phyloP scores from a whole-genome alignment of 2,329 filamentous ascomycete species.

The Curvularia verruculosa region DNA sequence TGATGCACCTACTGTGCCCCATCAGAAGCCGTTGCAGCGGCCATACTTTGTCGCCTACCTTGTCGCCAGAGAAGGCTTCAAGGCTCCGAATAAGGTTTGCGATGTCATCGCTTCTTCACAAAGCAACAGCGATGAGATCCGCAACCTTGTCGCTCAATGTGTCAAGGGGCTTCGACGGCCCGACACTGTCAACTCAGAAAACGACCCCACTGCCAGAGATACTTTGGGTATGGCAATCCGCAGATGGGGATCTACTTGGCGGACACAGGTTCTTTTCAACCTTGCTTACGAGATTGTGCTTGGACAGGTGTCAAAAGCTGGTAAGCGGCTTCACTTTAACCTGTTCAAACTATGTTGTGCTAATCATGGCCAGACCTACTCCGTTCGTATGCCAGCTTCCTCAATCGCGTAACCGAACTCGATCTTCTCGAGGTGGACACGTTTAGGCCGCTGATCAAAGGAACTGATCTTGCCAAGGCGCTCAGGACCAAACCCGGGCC shows the following conservation, averaged over 20 bases:
- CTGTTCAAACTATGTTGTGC: neutral
- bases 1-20: slow-evolving; percentile 56
- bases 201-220: slow-evolving; percentile 61
- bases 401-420: slow-evolving; percentile 58
- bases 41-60: slow-evolving; percentile 59
- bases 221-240: slow-evolving; percentile 76
- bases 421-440: slow-evolving; percentile 58
- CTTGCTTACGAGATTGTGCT: slow-evolving; percentile 66
- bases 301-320: slow-evolving; percentile 47
- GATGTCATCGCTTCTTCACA: slow-evolving; percentile 70
- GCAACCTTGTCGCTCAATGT: slow-evolving; percentile 60
- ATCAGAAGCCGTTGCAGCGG: slow-evolving; percentile 52
- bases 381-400: slow-evolving; percentile 60
- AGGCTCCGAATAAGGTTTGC: slow-evolving; percentile 75
- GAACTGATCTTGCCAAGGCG: slow-evolving; percentile 71
- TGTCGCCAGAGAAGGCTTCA: slow-evolving; percentile 78
- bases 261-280: slow-evolving; percentile 70
- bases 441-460: slow-evolving; percentile 67
- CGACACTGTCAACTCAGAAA: slow-evolving; percentile 52
- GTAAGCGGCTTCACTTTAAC: slow-evolving; percentile 44
- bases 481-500: slow-evolving; percentile 72
- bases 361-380: slow-evolving; percentile 51
- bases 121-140: slow-evolving; percentile 68
- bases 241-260: slow-evolving; percentile 75
- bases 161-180: slow-evolving; percentile 57